phyloP scores from a whole-genome alignment of 495 filamentous ascomycete genomes.

The Chaetomium tenue region DNA sequence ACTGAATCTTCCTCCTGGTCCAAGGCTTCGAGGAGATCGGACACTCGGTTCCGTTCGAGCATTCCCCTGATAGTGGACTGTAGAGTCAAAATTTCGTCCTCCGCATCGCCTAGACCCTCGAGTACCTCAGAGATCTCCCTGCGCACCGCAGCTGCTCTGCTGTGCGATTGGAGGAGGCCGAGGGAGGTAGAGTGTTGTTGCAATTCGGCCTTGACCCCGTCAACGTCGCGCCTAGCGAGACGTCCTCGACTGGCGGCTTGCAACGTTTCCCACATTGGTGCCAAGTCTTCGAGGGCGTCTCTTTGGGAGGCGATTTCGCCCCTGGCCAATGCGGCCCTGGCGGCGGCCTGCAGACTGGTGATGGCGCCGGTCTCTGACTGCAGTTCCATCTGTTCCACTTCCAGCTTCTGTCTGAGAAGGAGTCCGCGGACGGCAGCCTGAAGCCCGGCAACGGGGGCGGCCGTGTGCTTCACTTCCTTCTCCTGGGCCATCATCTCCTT shows the following conservation, averaged over 20 bases:
- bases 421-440: conserved; percentile 56
- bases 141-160: conserved; percentile 50
- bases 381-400: conserved; percentile 23
- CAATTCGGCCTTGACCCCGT: conserved; percentile 42
- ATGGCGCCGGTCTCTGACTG: conserved; percentile 10
- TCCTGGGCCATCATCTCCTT: conserved; percentile 52
- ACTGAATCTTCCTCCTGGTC: conserved; percentile 57
- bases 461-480: conserved; percentile 49
- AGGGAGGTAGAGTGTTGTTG: conserved; percentile 36
- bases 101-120: conserved; percentile 41
- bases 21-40: conserved; percentile 56
- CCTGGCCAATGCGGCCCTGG: conserved; percentile 41
- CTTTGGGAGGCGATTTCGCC: conserved; percentile 38
- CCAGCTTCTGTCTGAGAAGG: conserved; percentile 45
- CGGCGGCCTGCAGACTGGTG: conserved; percentile 36
- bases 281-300: conserved; percentile 42
- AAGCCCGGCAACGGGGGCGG: conserved; percentile 48
- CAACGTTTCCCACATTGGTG: conserved; percentile 47
- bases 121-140: conserved; percentile 47
- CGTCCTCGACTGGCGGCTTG: conserved; percentile 52
- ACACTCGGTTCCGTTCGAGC: conserved; percentile 49
- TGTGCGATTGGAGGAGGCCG: conserved; percentile 41
- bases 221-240: conserved; percentile 44
- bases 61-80: conserved; percentile 54
- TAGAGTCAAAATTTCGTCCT: conserved; percentile 43